Conservation (phyloP, 192 early-diverging fungal genomes). For the Thamnidium elegans region DNA sequence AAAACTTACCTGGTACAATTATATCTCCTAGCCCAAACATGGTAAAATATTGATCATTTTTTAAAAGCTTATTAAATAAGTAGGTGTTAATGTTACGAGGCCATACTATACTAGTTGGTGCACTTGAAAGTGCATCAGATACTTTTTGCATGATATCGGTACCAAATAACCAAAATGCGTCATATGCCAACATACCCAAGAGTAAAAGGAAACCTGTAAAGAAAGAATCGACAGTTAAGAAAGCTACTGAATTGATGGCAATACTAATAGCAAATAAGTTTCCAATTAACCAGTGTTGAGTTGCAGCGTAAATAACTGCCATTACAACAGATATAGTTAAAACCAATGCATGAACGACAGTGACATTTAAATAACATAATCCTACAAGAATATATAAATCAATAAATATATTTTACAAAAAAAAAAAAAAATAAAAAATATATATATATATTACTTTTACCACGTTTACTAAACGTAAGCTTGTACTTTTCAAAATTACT, state of each 20-base stretch:
- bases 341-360: constrained; percentile 63
- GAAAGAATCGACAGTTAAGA: constrained; percentile 91
- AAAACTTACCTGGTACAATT: constrained; percentile 78
- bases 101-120: constrained; percentile 91
- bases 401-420: background rate
- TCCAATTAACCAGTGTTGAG: constrained; percentile 90
- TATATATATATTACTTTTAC: constrained; percentile 56
- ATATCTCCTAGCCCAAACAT: constrained; percentile 97
- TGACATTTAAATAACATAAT: constrained; percentile 53
- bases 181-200: constrained; percentile 87
- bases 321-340: constrained; percentile 53
- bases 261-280: constrained; percentile 87
- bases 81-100: constrained; percentile 64
- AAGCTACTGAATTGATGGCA: constrained; percentile 75
- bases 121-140: constrained; percentile 84
- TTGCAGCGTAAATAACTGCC: constrained; percentile 67
- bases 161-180: constrained; percentile 98
- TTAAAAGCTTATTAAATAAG: constrained; percentile 40
- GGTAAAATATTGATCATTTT: constrained; percentile 60
- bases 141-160: constrained; percentile 97
- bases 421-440: background rate
- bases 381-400: constrained; percentile 33
- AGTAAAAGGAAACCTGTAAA: constrained; percentile 93
- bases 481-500: constrained; percentile 68
- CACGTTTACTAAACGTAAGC: constrained; percentile 59